Percentiles rank a stretch among this genome's conserved stretches.
These are phyloP conservation scores for Phylloporus rhodoxanthus DNA, from an alignment of 768 basidiomycete genomes.

Conservation along the genomic window DNA sequence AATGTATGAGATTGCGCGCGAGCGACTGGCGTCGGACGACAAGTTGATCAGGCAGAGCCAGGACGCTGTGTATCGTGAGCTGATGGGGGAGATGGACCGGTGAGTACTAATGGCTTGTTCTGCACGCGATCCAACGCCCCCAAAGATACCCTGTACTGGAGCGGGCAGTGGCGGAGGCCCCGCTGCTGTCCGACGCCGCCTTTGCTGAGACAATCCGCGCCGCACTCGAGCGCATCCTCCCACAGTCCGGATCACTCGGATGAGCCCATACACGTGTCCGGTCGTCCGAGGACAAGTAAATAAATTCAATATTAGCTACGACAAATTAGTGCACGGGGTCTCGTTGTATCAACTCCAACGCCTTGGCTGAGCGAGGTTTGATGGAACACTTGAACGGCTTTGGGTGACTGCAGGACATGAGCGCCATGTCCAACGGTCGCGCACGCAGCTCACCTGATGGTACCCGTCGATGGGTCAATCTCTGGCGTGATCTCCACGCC, in stretches of 20 bases:
- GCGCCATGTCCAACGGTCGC: not conserved
- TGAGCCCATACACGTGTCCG: not conserved
- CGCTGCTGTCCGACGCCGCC: slow-evolving; percentile 42
- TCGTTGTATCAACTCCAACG: slow-evolving; percentile 47
- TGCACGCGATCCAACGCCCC: not conserved
- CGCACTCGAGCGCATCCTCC: slow-evolving; percentile 42
- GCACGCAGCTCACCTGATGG: slow-evolving; percentile 45
- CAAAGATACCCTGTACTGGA: slow-evolving; percentile 57
- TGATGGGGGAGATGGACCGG: slow-evolving; percentile 72
- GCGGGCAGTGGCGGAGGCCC: slow-evolving; percentile 49
- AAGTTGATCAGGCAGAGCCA: slow-evolving; percentile 47
- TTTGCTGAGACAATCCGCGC: slow-evolving; percentile 41
- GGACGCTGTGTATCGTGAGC: slow-evolving; percentile 51
- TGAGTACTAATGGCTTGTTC: slow-evolving; percentile 15
- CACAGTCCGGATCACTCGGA: slow-evolving; percentile 26
- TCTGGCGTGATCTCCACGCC: slow-evolving; percentile 48
- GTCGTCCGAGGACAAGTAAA: slow-evolving; percentile 3
- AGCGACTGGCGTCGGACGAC: slow-evolving; percentile 49
- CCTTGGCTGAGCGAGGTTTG: slow-evolving; percentile 55
- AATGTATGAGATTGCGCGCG: slow-evolving; percentile 56
- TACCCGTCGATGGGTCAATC: slow-evolving; percentile 53
- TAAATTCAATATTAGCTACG: no score
- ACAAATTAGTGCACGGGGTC: slow-evolving; percentile 30
- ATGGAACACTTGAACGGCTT: slow-evolving; percentile 57
- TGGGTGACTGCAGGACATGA: slow-evolving; percentile 41